Base-by-base conservation (phyloP, 2,329 filamentous ascomycete genomes). In the Aspergillus proliferans region DNA sequence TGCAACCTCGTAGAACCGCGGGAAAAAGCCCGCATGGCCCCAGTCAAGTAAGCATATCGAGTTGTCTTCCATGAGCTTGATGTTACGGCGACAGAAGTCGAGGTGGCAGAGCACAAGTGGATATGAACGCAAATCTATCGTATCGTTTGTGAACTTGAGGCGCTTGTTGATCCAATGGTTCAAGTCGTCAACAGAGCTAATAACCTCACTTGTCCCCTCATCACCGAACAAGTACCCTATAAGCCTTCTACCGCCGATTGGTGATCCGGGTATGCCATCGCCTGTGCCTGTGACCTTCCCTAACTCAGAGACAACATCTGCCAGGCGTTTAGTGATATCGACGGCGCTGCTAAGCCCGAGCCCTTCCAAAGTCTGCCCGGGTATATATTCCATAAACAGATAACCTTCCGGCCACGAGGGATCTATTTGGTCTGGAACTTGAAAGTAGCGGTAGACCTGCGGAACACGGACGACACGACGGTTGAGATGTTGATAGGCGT, bases 61-160 rank as follows among this genome's bases (percentile, higher is more conserved):
- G 33, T 51, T 44, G 21, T 62, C 56, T 34, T 58, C 53, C 42
- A 47, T 50, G 15, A 62, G 47, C n/a, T 62, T 60, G 26, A 62
- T 59, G 39, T 62, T 64, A 15, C 56, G 52, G 26, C 54, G 58
- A 47, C 51, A 53, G 6, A 63, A 47, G 45, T 64, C 61, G 43
- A 59, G 49, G 46, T 64, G 58, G 41, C 55, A 61, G 15, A 63
- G 49, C 38, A 61, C 55, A 42, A 64, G 59, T 19, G 58, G 55
- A 48, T 55, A 55, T 6, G 48, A 52, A 36, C 24, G 46, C 22
- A 61, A 41, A 46, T 62, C 49, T 43, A 62, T 52, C 15, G 53
- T 47, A 22, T 58, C 52, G 30, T 55, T 52, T 39, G 53, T 49
- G 3, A 52, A 22, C 8, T 47, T 22, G 10, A 59, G 46, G 15